Conservation (phyloP, 2,329 filamentous ascomycete genomes). For the Colletotrichum abscissum region DNA sequence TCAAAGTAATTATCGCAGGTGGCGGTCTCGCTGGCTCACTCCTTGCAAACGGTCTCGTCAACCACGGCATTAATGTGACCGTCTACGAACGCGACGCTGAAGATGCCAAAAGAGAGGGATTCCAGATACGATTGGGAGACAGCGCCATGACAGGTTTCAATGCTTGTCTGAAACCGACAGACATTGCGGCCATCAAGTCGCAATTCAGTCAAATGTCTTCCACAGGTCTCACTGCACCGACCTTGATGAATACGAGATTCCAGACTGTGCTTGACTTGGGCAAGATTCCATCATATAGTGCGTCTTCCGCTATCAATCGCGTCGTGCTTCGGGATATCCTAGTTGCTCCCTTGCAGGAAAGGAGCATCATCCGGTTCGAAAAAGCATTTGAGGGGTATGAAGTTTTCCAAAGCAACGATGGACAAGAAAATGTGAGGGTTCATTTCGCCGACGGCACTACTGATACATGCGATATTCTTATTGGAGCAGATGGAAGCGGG, state of each 20-base stretch:
- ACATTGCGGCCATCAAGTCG: not conserved
- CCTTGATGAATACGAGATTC: slow-evolving; percentile 1
- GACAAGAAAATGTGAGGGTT: not conserved
- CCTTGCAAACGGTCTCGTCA: slow-evolving; percentile 9
- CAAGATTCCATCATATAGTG: not conserved
- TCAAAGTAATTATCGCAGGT: slow-evolving; percentile 1
- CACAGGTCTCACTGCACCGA: slow-evolving; percentile 1
- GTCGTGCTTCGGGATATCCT: slow-evolving; percentile 6
- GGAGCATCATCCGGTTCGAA: not conserved
- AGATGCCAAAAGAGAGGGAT: slow-evolving; percentile 6
- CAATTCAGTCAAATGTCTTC: not conserved
- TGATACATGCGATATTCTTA: not conserved
- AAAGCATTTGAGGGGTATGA: slow-evolving; percentile 3
- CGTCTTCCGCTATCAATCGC: slow-evolving; percentile 2
- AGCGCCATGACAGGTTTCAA: not conserved
- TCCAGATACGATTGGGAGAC: slow-evolving; percentile 9
- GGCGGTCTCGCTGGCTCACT: slow-evolving; percentile 7
- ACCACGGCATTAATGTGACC: not conserved
- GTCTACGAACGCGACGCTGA: slow-evolving; percentile 2
- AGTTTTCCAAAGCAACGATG: not conserved
- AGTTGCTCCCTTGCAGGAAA: not conserved
- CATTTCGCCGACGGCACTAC: not conserved
- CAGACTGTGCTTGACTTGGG: slow-evolving; percentile 7
- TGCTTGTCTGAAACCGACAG: not conserved
- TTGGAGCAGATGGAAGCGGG: slow-evolving; percentile 11